Evolutionary conservation across 192 early-diverging fungal species (phyloP).

Genomic region (Anaeromyces robustus): DNA sequence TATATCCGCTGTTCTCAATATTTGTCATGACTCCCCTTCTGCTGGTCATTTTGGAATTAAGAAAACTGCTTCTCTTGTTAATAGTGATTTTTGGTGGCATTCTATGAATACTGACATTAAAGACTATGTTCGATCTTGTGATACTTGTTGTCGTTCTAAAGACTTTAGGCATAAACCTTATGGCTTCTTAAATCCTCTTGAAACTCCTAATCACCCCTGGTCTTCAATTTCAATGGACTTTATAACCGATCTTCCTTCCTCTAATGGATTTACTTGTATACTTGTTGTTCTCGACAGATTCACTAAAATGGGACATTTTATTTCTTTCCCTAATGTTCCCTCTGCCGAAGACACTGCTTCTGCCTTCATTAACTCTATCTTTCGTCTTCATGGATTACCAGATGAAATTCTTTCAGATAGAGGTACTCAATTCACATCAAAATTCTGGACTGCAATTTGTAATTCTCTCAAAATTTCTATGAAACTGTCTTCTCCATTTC

Average conservation of each 20-base stretch:
- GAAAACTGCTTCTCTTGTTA: slow-evolving; percentile 18
- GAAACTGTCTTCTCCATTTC: no score
- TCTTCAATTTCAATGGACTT: slow-evolving; percentile 30
- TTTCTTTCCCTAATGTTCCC: background rate
- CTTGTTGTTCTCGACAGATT: slow-evolving; percentile 24
- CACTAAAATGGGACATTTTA: slow-evolving; percentile 11
- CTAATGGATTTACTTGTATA: slow-evolving; percentile 12
- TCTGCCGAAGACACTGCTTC: background rate
- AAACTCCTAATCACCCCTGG: slow-evolving; percentile 17
- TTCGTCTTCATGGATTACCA: no score
- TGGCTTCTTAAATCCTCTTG: slow-evolving; percentile 13
- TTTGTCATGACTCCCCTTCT: slow-evolving; percentile 8
- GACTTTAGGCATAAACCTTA: slow-evolving; percentile 13
- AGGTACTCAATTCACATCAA: no score
- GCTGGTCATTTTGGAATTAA: slow-evolving; percentile 18
- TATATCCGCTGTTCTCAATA: no score
- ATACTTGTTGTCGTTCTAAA: slow-evolving; percentile 16
- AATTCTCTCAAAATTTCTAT: no score
- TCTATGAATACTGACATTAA: slow-evolving; percentile 10
- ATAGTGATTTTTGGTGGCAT: slow-evolving; percentile 15
- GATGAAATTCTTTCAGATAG: no score
- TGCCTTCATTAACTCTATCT: no score
- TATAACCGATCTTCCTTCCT: slow-evolving; percentile 11
- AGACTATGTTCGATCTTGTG: slow-evolving; percentile 16
- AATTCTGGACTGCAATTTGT: no score